phyloP scores from a whole-genome alignment of 805 yeast species.

The Cyberlindnera saturnus region DNA sequence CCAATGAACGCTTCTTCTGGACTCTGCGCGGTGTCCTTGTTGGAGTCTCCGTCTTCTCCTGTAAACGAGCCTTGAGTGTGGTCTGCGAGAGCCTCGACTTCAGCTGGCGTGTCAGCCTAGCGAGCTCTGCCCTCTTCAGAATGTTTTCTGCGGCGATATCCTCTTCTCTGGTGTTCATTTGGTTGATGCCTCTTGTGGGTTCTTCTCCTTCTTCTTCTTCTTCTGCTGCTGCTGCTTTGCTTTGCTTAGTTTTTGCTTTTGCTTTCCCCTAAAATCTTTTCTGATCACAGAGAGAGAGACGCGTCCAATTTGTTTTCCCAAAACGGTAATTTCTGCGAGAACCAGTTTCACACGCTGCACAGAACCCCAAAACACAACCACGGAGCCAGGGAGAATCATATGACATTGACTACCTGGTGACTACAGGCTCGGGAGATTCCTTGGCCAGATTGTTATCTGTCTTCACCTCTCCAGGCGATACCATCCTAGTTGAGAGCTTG shows the following conservation, averaged over 20 bases:
- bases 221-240: background rate
- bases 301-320: conserved; percentile 3
- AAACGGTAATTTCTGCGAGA: background rate
- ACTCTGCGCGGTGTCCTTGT: conserved; percentile 4
- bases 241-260: too few relatives aligned
- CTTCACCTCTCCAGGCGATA: conserved; percentile 46
- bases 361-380: too few relatives aligned
- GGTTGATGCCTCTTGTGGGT: background rate
- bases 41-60: conserved; percentile 5
- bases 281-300: background rate
- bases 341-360: background rate
- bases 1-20: conserved; percentile 15
- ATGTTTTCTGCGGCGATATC: conserved; percentile 39
- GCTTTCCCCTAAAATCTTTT: too few relatives aligned
- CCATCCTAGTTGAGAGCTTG: conserved; percentile 57
- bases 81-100: conserved; percentile 37
- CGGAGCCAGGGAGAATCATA: conserved; percentile 17
- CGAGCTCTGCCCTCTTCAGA: conserved; percentile 39
- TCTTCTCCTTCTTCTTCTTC: background rate
- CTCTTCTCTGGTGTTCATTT: conserved; percentile 22
- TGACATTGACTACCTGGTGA: conserved; percentile 27
- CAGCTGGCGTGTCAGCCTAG: conserved; percentile 38
- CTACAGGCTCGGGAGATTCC: conserved; percentile 52
- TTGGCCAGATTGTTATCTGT: conserved; percentile 42
- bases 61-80: conserved; percentile 26